Evolutionary conservation across 2,329 filamentous ascomycete genomes (phyloP).

Genomic region (Ophiostoma tasmaniense): DNA sequence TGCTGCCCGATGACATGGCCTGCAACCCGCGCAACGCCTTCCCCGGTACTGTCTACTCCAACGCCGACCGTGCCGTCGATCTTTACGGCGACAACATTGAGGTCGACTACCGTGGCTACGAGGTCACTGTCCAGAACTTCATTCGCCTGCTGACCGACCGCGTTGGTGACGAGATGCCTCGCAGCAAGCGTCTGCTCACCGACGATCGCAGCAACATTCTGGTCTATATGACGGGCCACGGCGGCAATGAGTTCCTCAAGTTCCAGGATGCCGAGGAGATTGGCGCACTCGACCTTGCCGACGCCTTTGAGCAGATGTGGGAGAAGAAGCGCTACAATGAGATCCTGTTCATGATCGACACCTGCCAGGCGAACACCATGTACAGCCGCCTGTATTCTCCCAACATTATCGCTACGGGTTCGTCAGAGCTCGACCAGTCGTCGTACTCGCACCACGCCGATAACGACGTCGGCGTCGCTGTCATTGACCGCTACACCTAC

Average conservation of each 20-base stretch:
- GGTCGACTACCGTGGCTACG: slow-evolving; percentile 95
- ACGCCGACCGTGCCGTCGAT: slow-evolving; percentile 89
- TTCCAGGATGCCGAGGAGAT: slow-evolving; percentile 99
- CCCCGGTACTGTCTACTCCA: slow-evolving; percentile 95
- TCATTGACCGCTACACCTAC: slow-evolving; percentile 97
- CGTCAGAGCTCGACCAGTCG: slow-evolving; percentile 87
- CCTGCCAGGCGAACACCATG: slow-evolving; percentile 98
- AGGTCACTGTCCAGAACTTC: slow-evolving; percentile 98
- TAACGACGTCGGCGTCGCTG: slow-evolving; percentile 93
- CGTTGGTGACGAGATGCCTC: slow-evolving; percentile 86
- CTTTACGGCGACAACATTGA: slow-evolving; percentile 98
- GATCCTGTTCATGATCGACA: slow-evolving; percentile 99
- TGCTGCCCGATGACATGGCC: slow-evolving; percentile 99
- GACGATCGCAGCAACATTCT: slow-evolving; percentile 95
- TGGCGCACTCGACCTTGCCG: slow-evolving; percentile 86
- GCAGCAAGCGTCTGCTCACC: slow-evolving; percentile 86
- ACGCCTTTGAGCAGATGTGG: slow-evolving; percentile 99
- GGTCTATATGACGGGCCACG: slow-evolving; percentile 98
- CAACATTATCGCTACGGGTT: slow-evolving; percentile 97
- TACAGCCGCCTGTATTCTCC: slow-evolving; percentile 97
- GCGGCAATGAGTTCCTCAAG: slow-evolving; percentile 95
- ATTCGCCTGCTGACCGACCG: slow-evolving; percentile 91
- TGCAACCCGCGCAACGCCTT: slow-evolving; percentile 98
- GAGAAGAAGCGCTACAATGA: slow-evolving; percentile 99
- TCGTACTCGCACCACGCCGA: slow-evolving; percentile 97